Percentiles rank a stretch among this genome's conserved stretches.
These are phyloP conservation scores for Ceratocystis colombiana DNA, from an alignment of 2,329 filamentous ascomycete genomes.

Conservation along the genomic window DNA sequence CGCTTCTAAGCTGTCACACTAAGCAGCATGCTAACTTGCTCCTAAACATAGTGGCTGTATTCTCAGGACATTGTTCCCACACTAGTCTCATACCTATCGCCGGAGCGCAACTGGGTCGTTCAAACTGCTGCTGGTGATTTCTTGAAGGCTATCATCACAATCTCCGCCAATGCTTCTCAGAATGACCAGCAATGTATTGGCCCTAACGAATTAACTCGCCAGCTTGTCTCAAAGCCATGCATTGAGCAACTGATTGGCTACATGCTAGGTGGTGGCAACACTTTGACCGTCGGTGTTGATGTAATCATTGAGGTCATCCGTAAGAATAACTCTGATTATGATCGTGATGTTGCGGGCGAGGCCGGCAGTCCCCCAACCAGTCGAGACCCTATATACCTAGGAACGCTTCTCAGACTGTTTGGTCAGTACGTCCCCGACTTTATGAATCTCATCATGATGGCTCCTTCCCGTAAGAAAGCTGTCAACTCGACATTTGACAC, in stretches of 20 bases:
- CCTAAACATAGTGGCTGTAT: slow-evolving; percentile 67
- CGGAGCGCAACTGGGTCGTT: slow-evolving; percentile 76
- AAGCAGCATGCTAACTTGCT: not conserved
- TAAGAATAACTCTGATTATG: slow-evolving; percentile 99
- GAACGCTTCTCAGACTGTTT: slow-evolving; percentile 78
- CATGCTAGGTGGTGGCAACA: slow-evolving; percentile 90
- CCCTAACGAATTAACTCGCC: slow-evolving; percentile 88
- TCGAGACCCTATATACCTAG: slow-evolving; percentile 90
- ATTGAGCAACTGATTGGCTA: slow-evolving; percentile 75
- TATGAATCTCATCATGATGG: slow-evolving; percentile 77
- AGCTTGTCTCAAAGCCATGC: slow-evolving; percentile 79
- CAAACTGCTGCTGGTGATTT: slow-evolving; percentile 97
- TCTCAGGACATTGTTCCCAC: slow-evolving; percentile 77
- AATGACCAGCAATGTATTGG: slow-evolving; percentile 99
- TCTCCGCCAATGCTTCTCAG: slow-evolving; percentile 94
- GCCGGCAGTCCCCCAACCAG: slow-evolving; percentile 69
- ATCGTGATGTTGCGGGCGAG: slow-evolving; percentile 78
- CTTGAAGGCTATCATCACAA: slow-evolving; percentile 96
- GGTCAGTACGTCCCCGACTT: slow-evolving; percentile 87
- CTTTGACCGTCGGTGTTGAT: slow-evolving; percentile 88
- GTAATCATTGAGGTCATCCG: slow-evolving; percentile 97
- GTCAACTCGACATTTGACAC: slow-evolving; percentile 81
- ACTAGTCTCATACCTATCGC: slow-evolving; percentile 74
- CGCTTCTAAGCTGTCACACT: not conserved
- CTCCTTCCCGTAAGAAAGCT: slow-evolving; percentile 60